Conservation (phyloP, 2,329 filamentous ascomycete species). For the Gaeumannomyces sp. region DNA sequence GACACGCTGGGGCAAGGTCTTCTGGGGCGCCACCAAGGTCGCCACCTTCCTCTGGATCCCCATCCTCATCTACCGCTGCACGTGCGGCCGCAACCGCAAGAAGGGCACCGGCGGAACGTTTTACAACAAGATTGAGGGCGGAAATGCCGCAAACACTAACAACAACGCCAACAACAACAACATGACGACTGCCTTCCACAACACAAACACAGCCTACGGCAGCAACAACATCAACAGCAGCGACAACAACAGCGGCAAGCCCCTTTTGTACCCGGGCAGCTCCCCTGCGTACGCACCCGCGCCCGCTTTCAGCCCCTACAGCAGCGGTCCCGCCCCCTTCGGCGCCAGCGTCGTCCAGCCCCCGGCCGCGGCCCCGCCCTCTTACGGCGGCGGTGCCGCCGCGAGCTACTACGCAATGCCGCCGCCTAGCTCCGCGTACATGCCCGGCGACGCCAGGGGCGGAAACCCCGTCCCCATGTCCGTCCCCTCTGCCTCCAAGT, state of each 20-base stretch:
- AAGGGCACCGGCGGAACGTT: background rate
- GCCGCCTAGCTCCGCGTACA: background rate
- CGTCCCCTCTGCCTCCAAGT: background rate
- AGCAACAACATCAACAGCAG: background rate
- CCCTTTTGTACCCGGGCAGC: too few species aligned
- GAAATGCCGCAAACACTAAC: background rate
- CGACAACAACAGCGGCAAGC: background rate
- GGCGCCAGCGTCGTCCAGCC: background rate
- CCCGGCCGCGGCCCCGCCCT: background rate
- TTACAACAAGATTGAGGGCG: background rate
- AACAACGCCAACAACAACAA: background rate
- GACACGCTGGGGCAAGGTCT: background rate
- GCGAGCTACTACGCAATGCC: constrained; percentile 4
- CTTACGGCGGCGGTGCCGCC: background rate
- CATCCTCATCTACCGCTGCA: constrained; percentile 2
- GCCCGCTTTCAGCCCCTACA: background rate
- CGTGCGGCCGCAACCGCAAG: background rate
- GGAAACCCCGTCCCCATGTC: constrained; percentile 3
- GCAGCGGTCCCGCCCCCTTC: background rate
- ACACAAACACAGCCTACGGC: background rate
- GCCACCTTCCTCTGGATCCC: constrained; percentile 4
- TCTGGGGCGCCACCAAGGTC: constrained; percentile 4
- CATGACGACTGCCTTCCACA: background rate
- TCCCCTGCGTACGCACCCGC: background rate
- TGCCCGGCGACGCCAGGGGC: background rate